Percentiles rank a stretch among this genome's conserved stretches.
Evolutionary conservation across 2,329 filamentous ascomycete species (phyloP).

Genomic region (Neonectria neomacrospora): DNA sequence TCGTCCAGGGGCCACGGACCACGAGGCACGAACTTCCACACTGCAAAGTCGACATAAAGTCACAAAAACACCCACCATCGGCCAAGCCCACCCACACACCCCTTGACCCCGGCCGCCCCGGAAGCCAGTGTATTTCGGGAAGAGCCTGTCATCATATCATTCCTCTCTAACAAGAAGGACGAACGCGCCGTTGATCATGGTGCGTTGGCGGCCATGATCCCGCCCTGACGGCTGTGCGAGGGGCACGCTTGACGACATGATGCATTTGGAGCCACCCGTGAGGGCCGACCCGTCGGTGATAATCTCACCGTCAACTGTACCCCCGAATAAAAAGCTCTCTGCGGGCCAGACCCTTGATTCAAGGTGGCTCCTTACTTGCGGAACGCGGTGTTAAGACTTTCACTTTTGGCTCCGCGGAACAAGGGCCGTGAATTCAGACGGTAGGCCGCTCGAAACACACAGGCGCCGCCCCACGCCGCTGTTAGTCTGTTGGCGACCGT

Average conservation of each 20-base stretch:
- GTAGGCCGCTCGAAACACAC: not conserved
- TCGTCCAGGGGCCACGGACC: slow-evolving; percentile 15
- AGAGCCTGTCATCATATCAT: not conserved
- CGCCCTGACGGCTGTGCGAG: not conserved
- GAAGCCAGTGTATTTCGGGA: slow-evolving; percentile 14
- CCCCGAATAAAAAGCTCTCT: not conserved
- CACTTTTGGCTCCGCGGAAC: not conserved
- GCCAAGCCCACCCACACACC: not conserved
- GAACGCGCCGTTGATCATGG: not conserved
- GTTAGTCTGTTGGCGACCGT: not conserved
- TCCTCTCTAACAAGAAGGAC: not conserved
- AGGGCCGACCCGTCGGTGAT: slow-evolving; percentile 19
- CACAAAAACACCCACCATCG: not conserved
- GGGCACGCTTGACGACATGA: slow-evolving; percentile 1
- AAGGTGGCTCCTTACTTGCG: not conserved
- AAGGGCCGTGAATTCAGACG: slow-evolving; percentile 3
- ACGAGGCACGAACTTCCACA: slow-evolving; percentile 1
- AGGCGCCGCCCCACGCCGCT: no score
- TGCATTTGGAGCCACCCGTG: not conserved
- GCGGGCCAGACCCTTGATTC: slow-evolving; percentile 12
- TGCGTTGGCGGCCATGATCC: not conserved
- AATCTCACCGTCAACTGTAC: slow-evolving; percentile 16
- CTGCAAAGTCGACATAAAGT: not conserved
- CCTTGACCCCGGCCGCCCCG: slow-evolving; percentile 19
- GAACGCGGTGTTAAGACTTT: not conserved